Evolutionary conservation across 2,329 filamentous ascomycete species (phyloP), one percentile per base, ranked within the genome.

Genomic region (Kalmusia sp.): DNA sequence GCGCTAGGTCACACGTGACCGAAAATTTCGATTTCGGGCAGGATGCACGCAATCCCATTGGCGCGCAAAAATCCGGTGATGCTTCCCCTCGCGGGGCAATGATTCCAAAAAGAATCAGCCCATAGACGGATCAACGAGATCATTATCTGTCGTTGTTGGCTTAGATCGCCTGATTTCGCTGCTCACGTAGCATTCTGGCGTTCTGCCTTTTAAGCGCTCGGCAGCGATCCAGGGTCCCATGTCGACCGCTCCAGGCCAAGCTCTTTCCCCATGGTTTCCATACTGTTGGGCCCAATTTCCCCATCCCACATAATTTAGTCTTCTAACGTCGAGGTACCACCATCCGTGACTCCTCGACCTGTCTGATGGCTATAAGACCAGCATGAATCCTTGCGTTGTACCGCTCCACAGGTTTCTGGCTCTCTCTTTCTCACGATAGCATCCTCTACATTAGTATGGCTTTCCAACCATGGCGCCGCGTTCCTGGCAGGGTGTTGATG

Each of bases 301-400:
- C 31, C 31, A 34, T 34, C 14, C 14, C 17, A 7, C 31, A 15
- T 34, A 7, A 34, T n/a, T n/a, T n/a, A n/a, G n/a, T n/a, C 31
- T 34, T n/a, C 31, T 15, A n/a, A 34, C 31, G n/a, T 34, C 31
- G 31, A n/a, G n/a, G n/a, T n/a, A 15, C 31, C 9, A 34, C 31
- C 31, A 51, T 51, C 27, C 30, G 19, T n/a, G 28, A 37, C 40
- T 44, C 49, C 27, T 28, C 38, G 31, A 7, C n/a, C 28, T 49
- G 51, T 40, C 41, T 21, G 52, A 46, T 34, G 30, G 33, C 25
- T 54, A 19, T 50, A 34, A 34, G 14, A 34, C 39, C 15, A 21
- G 39, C n/a, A 28, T 47, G n/a, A 37, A 54, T 21, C 52, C 49
- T n/a, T 34, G 41, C 15, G 39, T 33, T 25, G 39, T 40, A 34